Evolutionary conservation across 2,329 filamentous ascomycete genomes (phyloP), one percentile per base, ranked within the genome.

Genomic region (Epichloe typhina): DNA sequence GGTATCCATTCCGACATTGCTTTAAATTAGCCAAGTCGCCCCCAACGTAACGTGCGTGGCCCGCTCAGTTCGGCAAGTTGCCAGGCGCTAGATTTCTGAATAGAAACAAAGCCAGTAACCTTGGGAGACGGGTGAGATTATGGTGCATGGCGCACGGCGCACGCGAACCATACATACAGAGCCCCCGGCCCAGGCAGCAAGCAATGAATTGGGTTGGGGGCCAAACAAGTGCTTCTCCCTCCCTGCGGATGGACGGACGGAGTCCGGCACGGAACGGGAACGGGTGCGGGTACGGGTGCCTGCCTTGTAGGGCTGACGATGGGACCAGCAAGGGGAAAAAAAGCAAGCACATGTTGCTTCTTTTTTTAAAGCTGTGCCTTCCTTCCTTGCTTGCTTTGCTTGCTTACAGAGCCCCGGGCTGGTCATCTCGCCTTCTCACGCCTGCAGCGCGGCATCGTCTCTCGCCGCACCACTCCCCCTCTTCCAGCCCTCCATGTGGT

Each of bases 401-500:
- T 19, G 19, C 19, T 19, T 19, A 19, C 19, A 19, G 0, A 19
- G 19, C 19, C 19, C 3, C 19, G 19, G 19, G 19, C 19, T 19
- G 19, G 19, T 19, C 3, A 3, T 19, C 19, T 19, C 19, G 19
- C 19, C 19, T 19, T 19, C 40, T 53, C 59, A 80, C 17, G 69
- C 76, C 64, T 83, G 80, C 55, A 83, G 60, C n/a, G 77, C 77
- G 49, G 67, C 61, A 51, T 82, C 77, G 58, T 83, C 77, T 57
- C 79, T 69, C 19, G 72, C 72, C 9, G 72, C 75, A 59, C 75
- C 72, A 50, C 76, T 80, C 0, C 79, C 80, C 60, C 74, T 77
- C 57, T 69, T 71, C 77, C 77, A 80, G 9, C 61, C 63, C 50
- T 69, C 66, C 15, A 65, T 76, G 42, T 69, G 70, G 67, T 95